Conservation (phyloP, 2,329 filamentous ascomycete species). For the Penicillium crustosum region DNA sequence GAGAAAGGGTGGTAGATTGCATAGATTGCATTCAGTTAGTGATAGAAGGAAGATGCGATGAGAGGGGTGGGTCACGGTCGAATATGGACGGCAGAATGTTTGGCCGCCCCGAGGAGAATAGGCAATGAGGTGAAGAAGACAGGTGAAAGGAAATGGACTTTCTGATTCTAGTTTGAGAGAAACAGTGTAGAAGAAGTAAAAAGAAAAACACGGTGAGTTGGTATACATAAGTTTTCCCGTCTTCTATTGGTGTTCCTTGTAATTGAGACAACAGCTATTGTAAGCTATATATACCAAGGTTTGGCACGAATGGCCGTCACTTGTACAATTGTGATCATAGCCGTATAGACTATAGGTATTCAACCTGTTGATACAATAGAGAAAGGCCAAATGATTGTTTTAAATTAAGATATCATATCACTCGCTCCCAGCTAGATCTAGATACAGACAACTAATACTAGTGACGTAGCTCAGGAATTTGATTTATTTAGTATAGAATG, state of each 20-base stretch:
- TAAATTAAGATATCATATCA: background rate
- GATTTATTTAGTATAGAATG: too few species aligned
- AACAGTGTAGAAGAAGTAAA: background rate
- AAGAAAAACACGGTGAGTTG: background rate
- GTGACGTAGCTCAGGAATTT: background rate
- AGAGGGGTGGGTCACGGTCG: constrained; percentile 10
- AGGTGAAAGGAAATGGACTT: background rate
- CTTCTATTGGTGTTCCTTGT: background rate
- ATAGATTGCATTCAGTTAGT: constrained; percentile 2
- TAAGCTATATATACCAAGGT: background rate
- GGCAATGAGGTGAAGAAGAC: background rate
- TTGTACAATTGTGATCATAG: background rate
- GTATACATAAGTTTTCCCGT: too few species aligned
- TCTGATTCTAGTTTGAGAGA: background rate
- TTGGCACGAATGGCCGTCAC: background rate
- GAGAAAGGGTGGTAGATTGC: background rate
- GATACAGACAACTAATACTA: too few species aligned
- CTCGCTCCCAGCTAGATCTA: too few species aligned
- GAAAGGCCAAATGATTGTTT: background rate
- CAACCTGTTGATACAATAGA: background rate
- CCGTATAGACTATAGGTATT: background rate
- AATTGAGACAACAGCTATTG: background rate
- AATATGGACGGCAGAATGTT: constrained; percentile 5
- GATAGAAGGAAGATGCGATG: constrained; percentile 6
- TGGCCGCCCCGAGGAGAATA: constrained; percentile 1